Conservation (phyloP, 1,139 yeast species). For the Suhomyces atakaporum region DNA sequence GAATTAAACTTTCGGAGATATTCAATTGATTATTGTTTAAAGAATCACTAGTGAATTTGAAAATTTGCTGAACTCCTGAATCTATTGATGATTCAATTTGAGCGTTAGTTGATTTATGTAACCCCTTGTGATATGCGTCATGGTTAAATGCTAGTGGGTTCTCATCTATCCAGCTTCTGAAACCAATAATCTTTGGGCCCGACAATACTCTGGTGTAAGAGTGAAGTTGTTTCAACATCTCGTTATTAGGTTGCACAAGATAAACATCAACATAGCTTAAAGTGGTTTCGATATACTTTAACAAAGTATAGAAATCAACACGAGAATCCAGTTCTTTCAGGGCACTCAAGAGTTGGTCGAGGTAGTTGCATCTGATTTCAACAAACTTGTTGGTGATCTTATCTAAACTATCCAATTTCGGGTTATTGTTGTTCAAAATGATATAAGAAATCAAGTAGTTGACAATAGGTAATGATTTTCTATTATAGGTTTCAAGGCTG, state of each 20-base stretch:
- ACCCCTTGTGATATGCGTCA: constrained; percentile 9
- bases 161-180: constrained; percentile 32
- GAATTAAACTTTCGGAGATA: constrained; percentile 15
- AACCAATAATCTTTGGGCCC: constrained; percentile 30
- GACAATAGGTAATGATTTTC: constrained; percentile 32
- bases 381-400: constrained; percentile 27
- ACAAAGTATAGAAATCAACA: constrained; percentile 30
- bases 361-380: constrained; percentile 22
- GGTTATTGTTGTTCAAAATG: constrained; percentile 25
- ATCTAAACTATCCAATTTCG: constrained; percentile 22
- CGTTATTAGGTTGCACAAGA: constrained; percentile 26
- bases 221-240: constrained; percentile 22
- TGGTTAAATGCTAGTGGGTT: constrained; percentile 15
- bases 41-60: constrained; percentile 11
- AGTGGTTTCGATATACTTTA: constrained; percentile 40
- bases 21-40: constrained; percentile 4
- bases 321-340: constrained; percentile 1
- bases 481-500: constrained; percentile 19
- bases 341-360: constrained; percentile 4
- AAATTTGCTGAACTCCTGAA: constrained; percentile 11
- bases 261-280: constrained; percentile 28
- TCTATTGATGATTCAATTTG: constrained; percentile 7
- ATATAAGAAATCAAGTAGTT: constrained; percentile 38
- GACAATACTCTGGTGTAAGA: constrained; percentile 31
- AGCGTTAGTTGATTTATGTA: constrained; percentile 9